Conservation (phyloP, 2,329 filamentous ascomycete species). For the Diaporthe sp. region DNA sequence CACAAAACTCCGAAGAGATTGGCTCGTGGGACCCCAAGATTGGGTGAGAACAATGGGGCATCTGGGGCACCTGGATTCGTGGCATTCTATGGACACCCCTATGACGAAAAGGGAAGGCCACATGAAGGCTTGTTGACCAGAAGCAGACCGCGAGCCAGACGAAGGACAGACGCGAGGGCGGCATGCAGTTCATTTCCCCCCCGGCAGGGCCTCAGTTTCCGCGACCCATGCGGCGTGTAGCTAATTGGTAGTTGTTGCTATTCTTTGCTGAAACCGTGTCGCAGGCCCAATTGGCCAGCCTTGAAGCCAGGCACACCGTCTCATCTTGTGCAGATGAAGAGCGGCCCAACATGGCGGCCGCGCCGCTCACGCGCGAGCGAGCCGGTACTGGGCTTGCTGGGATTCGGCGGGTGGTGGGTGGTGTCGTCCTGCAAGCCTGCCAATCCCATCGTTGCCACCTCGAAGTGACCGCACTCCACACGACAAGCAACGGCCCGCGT, state of each 20-base stretch:
- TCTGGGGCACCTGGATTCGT: conserved; percentile 30
- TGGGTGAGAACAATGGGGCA: conserved; percentile 41
- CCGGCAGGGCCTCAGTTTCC: conserved; percentile 26
- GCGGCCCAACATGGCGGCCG: conserved; percentile 33
- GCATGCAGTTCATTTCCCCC: conserved; percentile 18
- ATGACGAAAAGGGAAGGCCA: conserved; percentile 20
- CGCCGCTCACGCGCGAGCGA: conserved; percentile 30
- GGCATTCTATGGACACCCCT: conserved; percentile 25
- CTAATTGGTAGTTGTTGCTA: conserved; percentile 37
- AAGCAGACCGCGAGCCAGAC: conserved; percentile 21
- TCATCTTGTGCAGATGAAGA: conserved; percentile 25
- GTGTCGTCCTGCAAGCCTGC: conserved; percentile 3
- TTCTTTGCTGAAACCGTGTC: conserved; percentile 43
- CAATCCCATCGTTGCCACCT: conserved; percentile 22
- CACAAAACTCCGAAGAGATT: conserved; percentile 51
- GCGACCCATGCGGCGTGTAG: conserved; percentile 28
- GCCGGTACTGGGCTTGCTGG: neutral
- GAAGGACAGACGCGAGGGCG: conserved; percentile 23
- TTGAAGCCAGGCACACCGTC: conserved; percentile 26
- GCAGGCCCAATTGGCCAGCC: conserved; percentile 32
- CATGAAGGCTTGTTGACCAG: conserved; percentile 16
- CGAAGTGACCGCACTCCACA: conserved; percentile 19
- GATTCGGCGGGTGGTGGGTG: conserved; percentile 2
- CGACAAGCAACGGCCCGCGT: conserved; percentile 33
- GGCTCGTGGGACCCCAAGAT: conserved; percentile 55